Base-by-base conservation (phyloP, 192 early-diverging fungal species). In the Entomortierella chlamydospora region DNA sequence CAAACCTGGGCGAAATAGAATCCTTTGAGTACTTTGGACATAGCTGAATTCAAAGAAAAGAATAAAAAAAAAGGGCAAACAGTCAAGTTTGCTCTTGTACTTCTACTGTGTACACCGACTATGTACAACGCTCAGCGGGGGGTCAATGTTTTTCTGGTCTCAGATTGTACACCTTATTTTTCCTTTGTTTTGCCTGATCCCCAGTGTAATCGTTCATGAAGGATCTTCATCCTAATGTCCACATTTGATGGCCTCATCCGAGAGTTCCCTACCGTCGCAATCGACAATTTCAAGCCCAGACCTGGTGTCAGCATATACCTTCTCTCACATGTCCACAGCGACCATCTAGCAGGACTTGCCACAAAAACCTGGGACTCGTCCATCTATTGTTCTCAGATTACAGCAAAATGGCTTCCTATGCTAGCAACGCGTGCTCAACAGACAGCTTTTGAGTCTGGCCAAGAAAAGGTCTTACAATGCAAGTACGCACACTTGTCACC, bases 231-330 rank as follows among this genome's bases (percentile, higher is more conserved):
- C 23, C 33, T 37, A 30, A 87, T 87, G 86, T 80, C 73, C 22
- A 86, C 86, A 2, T 87, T 87, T 78, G 86, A 87, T 49, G 86
- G 86, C 11, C 80, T 80, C 54, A 83, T 87, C 22, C 68, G 84
- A 33, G 81, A 88, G 63, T 88, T 85, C 66, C 87, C 87, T 6
- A 57, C 77, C 15, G 80, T 88, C 12, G 55, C 62, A 34, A 78
- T 85, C 57, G 87, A 88, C 57, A 61, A 72, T 34, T 88, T 82
- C 55, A 37, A 28, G 13, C 11, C 55, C 42, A 59, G 64, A 18
- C 66, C 68, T 8, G 57, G 72, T 2, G 64, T 81, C 15, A 62
- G 54, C 0, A 60, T 72, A 39, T 82, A 83, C 54, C 51, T 88
- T 9, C 77, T 88, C 1, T 81, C 83, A 8, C 87, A 88, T 45